These are phyloP conservation scores for Lachancea cidri DNA, from an alignment of 805 yeast genomes.

Conservation along the genomic window DNA sequence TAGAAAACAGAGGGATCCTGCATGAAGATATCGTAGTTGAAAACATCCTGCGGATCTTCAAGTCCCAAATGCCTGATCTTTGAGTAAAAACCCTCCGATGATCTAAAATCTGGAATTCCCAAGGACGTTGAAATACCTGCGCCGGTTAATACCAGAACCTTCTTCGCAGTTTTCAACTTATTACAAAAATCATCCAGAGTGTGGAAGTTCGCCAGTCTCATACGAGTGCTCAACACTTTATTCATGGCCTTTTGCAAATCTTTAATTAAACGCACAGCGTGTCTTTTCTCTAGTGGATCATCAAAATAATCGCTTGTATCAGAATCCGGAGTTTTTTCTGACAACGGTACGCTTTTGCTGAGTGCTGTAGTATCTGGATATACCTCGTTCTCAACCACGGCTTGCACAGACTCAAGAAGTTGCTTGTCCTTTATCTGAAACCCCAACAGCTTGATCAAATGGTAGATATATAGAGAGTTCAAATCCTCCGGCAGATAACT, in stretches of 20 bases:
- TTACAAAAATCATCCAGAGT: slow-evolving; percentile 55
- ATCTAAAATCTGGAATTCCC: slow-evolving; percentile 91
- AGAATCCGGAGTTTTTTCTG: slow-evolving; percentile 13
- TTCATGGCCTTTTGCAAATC: slow-evolving; percentile 60
- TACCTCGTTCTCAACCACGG: slow-evolving; percentile 19
- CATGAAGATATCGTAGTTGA: slow-evolving; percentile 64
- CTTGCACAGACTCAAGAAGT: slow-evolving; percentile 30
- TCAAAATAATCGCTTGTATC: slow-evolving; percentile 19
- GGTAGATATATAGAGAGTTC: slow-evolving; percentile 50
- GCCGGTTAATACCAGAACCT: slow-evolving; percentile 75
- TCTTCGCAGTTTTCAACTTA: slow-evolving; percentile 49
- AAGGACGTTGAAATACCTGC: slow-evolving; percentile 89
- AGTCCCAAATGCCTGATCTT: slow-evolving; percentile 62
- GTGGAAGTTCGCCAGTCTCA: slow-evolving; percentile 47
- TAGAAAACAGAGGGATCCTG: slow-evolving; percentile 78
- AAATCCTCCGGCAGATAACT: slow-evolving; percentile 58
- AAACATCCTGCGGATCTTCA: slow-evolving; percentile 87
- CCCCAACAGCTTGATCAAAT: slow-evolving; percentile 59
- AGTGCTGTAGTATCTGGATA: slow-evolving; percentile 8
- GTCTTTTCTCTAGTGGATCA: slow-evolving; percentile 40
- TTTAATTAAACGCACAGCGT: slow-evolving; percentile 43
- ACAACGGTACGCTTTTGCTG: slow-evolving; percentile 24
- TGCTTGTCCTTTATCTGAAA: slow-evolving; percentile 38
- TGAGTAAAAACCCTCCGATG: slow-evolving; percentile 79
- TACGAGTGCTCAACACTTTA: slow-evolving; percentile 52